Evolutionary conservation across 345 rosid genomes (phyloP), one percentile per base, ranked within the genome.

Genomic region (Cardamine occulta): DNA sequence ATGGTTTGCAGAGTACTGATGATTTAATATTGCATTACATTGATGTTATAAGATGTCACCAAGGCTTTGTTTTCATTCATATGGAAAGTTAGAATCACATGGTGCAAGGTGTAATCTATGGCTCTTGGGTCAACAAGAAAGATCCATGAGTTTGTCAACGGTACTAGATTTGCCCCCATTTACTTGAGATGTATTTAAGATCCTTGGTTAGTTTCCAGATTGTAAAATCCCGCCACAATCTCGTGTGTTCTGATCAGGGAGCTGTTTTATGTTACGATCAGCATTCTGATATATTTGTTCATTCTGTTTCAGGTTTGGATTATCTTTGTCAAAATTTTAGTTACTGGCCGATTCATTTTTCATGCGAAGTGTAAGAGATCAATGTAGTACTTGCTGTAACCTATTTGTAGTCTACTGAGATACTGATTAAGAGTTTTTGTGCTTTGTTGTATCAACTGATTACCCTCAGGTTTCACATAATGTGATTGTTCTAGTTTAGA

Each of bases 251-350:
- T 17, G 54, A 52, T 63, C 3, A 11, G 21, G 31, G 8, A n/a
- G 47, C 32, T 63, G 19, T 19, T 18, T 37, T 13, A 44, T 42
- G 44, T 67, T 44, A 8, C n/a, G 17, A 24, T 63, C 40, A 1
- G n/a, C n/a, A n/a, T n/a, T n/a, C n/a, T 52, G 55, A 31, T 44
- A 3, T 14, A 8, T 23, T 31, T 72, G 7, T 44, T 73, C 14
- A 73, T 54, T 64, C 8, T 64, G 19, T 10, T 63, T 44, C 37
- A 64, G 29, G 42, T 29, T 64, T 52, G 71, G 56, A 53, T 44
- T 9, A 13, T 52, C 2, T 17, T 17, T 49, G 28, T 52, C 3
- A n/a, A 19, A 26, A 1, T 63, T 4, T 24, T 17, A 18, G 69
- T 18, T 0, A 40, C 68, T 24, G 9, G 11, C 12, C 1, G 39